Base-by-base conservation (phyloP, 768 basidiomycete genomes). In the Scleroderma bovista region DNA sequence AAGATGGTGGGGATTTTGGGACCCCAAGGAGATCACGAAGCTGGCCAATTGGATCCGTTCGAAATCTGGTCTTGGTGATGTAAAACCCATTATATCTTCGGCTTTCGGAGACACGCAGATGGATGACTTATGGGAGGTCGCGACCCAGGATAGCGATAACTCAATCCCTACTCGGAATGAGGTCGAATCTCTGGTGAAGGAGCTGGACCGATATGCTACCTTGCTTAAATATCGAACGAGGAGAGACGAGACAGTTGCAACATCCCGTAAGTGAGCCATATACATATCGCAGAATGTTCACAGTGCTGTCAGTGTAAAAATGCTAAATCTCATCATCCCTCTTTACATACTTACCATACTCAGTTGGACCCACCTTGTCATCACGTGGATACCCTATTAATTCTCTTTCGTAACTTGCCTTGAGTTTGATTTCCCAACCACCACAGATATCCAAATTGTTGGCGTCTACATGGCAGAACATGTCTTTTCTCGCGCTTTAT, bases 1-100 rank as follows among this genome's bases (percentile, higher is more conserved):
- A 47, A 69, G 68, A n/a, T 91, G 88, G 88, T 89, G 87, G 85
- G 84, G 76, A 12, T 83, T 90, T 66, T 77, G 74, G 69, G 73
- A 85, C 9, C 78, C 81, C 1, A 68, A 68, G 33, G 86, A 89
- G 51, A 81, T 91, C 51, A 60, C 65, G 46, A 83, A 79, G 60
- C 64, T 89, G 19, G 79, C 80, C 2, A 75, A 81, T 45, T 90
- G 85, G 84, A 67, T 88, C 29, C 69, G 72, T 37, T 69, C 74
- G 57, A 78, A 77, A 61, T 69, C 73, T 44, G 72, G 67, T 16
- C 60, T 80, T 19, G 65, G 72, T 48, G 54, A 55, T 23, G n/a
- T 22, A 3, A 24, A 40, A 17, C 52, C 51, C 10, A 31, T 17
- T 48, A 40, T 12, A 20, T 44, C 40, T 23, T 37, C 23, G 4